Evolutionary conservation across 768 basidiomycete species (phyloP), one percentile per base, ranked within the genome.

Genomic region (Lactarius akahatsu): DNA sequence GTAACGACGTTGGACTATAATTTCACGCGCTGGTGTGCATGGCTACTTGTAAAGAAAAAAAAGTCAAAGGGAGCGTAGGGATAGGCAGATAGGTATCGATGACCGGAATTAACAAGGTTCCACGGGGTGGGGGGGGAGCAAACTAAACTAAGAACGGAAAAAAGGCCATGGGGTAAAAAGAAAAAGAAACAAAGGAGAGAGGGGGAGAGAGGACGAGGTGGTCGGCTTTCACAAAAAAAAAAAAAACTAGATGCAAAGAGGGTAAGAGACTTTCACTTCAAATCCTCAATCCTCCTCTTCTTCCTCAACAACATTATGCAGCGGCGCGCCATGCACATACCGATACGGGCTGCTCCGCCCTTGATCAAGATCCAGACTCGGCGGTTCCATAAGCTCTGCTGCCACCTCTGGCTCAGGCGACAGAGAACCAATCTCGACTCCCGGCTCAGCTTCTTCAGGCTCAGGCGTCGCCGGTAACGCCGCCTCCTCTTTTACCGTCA

Each of bases 261-360:
- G 4, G 30, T 11, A 2, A 18, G 2, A 9, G n/a, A 45, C 18
- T 5, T 40, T 40, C 36, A 40, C 38, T 40, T 13, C 13, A 11
- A 13, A 15, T 40, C 38, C 15, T 50, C 45, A 72, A 28, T 87
- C 86, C 71, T 91, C 88, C 68, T 92, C 90, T 65, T 90, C 88
- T 71, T 92, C 91, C 74, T 93, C 92, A 57, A 92, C 28, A 50
- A 94, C 92, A 67, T 94, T 94, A 70, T 93, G 90, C 72, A 94
- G 80, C 34, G 92, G 92, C 9, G 90, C 90, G 30, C 92, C 92
- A 71, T 94, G 92, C 16, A 91, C 75, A 73, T 94, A 94, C 52
- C 91, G 84, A 40, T 75, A 84, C 13, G 90, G 90, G 71, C 87
- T 90, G 23, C 76, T 78, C n/a, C 85, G 80, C 4, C 86, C 86